Evolutionary conservation across 371 early-diverging fungal species (phyloP), one percentile per base, ranked within the genome.

Genomic region (Basidiobolus meristosporus): DNA sequence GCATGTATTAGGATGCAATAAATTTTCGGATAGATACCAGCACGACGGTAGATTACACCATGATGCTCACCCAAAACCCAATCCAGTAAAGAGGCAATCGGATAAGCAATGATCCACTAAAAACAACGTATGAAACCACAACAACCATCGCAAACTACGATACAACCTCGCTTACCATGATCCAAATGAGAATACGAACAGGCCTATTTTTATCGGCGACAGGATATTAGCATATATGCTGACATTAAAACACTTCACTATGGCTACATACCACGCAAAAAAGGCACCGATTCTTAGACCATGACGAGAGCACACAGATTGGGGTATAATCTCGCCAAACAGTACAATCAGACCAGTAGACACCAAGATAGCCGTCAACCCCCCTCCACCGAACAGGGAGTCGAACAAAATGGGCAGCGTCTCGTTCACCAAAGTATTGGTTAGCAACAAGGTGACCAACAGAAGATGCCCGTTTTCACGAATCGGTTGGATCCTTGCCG

Each of bases 401-500:
- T 90, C 82, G 9, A 66, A 59, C 38, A 88, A 61, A 43, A 96
- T 67, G 2, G 97, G 97, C 38, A 96, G 56, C 0, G 93, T 82
- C 54, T 92, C 91, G 57, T 93, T 93, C 34, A 91, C 70, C 15
- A 96, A 62, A 9, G 87, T 87, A 59, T 92, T 96, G 5, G 82
- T 72, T 16, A 96, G 53, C 26, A 96, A 50, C 33, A 96, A 57
- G 2, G 93, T 90, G 1, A 89, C 88, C 14, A 81, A 57, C 19
- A 83, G 60, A 57, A 77, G 59, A 51, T 82, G 79, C 39, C 77
- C 69, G 50, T 74, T 70, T 43, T 53, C 57, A 16, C 84, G 59
- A 38, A 83, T 68, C 6, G 83, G 84, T 50, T 60, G 64, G 42
- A 82, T 78, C n/a, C 59, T 48, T 10, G 40, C 52, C 0, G 74